Percentiles rank a stretch among this genome's conserved stretches.
phyloP scores from a whole-genome alignment of 371 early-diverging fungal species.

The Mucor irregularis region DNA sequence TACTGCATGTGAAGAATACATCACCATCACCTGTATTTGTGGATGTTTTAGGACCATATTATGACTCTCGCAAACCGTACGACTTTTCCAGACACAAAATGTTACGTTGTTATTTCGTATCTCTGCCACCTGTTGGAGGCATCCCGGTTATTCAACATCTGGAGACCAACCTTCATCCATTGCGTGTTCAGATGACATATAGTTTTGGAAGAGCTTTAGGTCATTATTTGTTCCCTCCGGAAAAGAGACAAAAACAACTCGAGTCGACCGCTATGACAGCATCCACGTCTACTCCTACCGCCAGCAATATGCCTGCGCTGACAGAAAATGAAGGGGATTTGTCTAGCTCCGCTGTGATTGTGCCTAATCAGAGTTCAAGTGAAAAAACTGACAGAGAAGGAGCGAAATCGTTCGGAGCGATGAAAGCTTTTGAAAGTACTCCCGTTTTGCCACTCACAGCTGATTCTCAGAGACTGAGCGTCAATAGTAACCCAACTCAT shows the following conservation, averaged over 20 bases:
- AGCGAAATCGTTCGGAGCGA: neutral
- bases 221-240: conserved; percentile 76
- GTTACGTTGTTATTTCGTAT: conserved; percentile 74
- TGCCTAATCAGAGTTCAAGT: conserved; percentile 1
- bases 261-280: neutral
- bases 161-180: conserved; percentile 78
- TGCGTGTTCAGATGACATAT: conserved; percentile 77
- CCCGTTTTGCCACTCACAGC: neutral
- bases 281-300: conserved; percentile 10
- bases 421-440: neutral
- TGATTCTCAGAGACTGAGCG: neutral
- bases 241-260: conserved; percentile 20
- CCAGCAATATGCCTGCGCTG: neutral
- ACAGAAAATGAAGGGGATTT: neutral
- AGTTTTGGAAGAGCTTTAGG: conserved; percentile 72
- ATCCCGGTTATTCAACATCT: conserved; percentile 84
- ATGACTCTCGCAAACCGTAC: conserved; percentile 30
- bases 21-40: conserved; percentile 28
- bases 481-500: neutral
- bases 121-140: conserved; percentile 81
- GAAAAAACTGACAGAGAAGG: neutral
- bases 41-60: conserved; percentile 71
- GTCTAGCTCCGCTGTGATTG: neutral
- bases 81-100: conserved; percentile 80
- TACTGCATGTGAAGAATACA: conserved; percentile 62